Percentiles rank a stretch among this genome's conserved stretches.
These are phyloP conservation scores for Aspergillus sp. DNA, from an alignment of 2,329 filamentous ascomycete species.

Conservation along the genomic window DNA sequence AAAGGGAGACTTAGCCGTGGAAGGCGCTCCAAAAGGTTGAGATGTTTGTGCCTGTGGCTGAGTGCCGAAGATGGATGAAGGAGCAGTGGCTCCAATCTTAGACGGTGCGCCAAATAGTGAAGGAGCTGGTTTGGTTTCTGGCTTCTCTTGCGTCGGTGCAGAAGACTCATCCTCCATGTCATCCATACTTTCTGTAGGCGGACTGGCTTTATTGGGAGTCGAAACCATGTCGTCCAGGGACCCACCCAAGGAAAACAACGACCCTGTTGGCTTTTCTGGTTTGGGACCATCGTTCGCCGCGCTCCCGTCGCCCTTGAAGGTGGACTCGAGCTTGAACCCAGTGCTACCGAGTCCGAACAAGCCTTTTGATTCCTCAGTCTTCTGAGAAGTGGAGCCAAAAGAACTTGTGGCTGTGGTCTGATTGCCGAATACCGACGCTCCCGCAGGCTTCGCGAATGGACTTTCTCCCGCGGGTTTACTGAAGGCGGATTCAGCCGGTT, in stretches of 20 bases:
- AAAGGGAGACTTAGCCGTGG: slow-evolving; percentile 31
- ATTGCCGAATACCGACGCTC: slow-evolving; percentile 30
- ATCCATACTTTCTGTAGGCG: slow-evolving; percentile 38
- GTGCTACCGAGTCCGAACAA: slow-evolving; percentile 27
- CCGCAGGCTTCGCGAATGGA: slow-evolving; percentile 30
- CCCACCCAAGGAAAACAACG: slow-evolving; percentile 38
- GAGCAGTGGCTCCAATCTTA: slow-evolving; percentile 21
- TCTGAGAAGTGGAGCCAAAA: slow-evolving; percentile 24
- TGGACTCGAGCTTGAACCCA: slow-evolving; percentile 44
- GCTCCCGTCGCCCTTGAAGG: slow-evolving; percentile 44
- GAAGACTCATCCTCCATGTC: slow-evolving; percentile 31
- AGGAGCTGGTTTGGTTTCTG: slow-evolving; percentile 18
- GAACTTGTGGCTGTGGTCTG: slow-evolving; percentile 22
- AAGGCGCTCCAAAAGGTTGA: slow-evolving; percentile 19
- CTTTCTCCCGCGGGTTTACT: slow-evolving; percentile 22
- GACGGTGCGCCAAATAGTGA: slow-evolving; percentile 29
- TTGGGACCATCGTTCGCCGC: slow-evolving; percentile 41
- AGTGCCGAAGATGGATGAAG: slow-evolving; percentile 35
- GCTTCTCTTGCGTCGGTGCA: slow-evolving; percentile 19
- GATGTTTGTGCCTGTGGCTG: slow-evolving; percentile 22
- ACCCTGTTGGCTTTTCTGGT: slow-evolving; percentile 31
- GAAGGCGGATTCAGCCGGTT: slow-evolving; percentile 24
- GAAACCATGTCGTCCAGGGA: slow-evolving; percentile 43
- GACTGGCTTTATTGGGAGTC: slow-evolving; percentile 30
- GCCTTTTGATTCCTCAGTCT: slow-evolving; percentile 25